Conservation (phyloP, 1,284 basidiomycete genomes). For the Irpex sp. region DNA sequence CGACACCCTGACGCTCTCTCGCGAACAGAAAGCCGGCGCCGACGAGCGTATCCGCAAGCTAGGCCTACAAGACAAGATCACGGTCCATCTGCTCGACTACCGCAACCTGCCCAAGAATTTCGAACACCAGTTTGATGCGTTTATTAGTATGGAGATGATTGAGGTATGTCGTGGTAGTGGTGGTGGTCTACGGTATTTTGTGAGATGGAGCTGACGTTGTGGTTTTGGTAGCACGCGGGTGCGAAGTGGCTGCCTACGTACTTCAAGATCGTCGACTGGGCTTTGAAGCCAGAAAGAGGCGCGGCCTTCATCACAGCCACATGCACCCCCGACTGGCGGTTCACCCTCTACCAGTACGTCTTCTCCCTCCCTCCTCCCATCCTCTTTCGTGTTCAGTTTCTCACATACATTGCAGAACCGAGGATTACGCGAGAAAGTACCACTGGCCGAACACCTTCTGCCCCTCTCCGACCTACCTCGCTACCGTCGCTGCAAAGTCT, state of each 20-base stretch:
- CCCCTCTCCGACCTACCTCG: slow-evolving; percentile 34
- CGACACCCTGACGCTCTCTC: slow-evolving; percentile 44
- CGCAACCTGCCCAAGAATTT: slow-evolving; percentile 31
- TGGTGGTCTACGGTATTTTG: no score
- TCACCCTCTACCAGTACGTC: slow-evolving; percentile 22
- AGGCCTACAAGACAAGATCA: slow-evolving; percentile 34
- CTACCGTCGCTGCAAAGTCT: slow-evolving; percentile 24
- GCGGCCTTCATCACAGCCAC: slow-evolving; percentile 46
- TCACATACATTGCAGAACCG: slow-evolving; percentile 24
- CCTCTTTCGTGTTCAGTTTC: not conserved
- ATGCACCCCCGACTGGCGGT: slow-evolving; percentile 44
- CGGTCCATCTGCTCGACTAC: slow-evolving; percentile 48
- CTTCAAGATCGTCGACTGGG: slow-evolving; percentile 40
- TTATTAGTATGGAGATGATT: slow-evolving; percentile 49
- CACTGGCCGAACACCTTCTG: slow-evolving; percentile 46
- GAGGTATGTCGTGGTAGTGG: slow-evolving; percentile 30
- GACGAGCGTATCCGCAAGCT: slow-evolving; percentile 37
- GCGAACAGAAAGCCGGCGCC: slow-evolving; percentile 44
- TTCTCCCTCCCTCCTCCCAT: not conserved
- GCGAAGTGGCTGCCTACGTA: slow-evolving; percentile 11
- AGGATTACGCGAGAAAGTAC: slow-evolving; percentile 44
- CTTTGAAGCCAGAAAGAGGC: slow-evolving; percentile 36
- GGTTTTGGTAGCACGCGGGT: slow-evolving; percentile 12
- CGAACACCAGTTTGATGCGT: slow-evolving; percentile 38
- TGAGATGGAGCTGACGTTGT: not conserved